Evolutionary conservation across 2,329 filamentous ascomycete species (phyloP).

Genomic region (Fusarium sublunatum): DNA sequence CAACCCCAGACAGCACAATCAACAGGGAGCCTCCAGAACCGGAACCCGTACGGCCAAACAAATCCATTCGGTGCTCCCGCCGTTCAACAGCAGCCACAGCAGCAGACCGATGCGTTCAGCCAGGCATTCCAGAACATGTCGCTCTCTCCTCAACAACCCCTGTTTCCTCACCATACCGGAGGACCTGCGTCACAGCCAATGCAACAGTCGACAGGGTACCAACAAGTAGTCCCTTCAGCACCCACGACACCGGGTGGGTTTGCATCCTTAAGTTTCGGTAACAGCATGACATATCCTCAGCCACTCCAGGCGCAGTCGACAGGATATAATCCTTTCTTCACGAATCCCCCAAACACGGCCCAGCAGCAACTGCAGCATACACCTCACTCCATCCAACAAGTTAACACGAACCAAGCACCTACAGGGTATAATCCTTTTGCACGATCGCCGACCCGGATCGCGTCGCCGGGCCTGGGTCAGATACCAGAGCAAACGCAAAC

Average conservation of each 20-base stretch:
- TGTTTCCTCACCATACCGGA: conserved; percentile 82
- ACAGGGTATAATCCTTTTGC: conserved; percentile 61
- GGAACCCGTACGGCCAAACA: conserved; percentile 64
- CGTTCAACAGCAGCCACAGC: conserved; percentile 47
- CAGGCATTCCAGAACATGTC: conserved; percentile 82
- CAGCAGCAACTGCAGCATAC: conserved; percentile 52
- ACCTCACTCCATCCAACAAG: conserved; percentile 46
- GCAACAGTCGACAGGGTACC: conserved; percentile 56
- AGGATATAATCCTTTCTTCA: conserved; percentile 66
- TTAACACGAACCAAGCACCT: conserved; percentile 55
- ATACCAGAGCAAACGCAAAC: conserved; percentile 65
- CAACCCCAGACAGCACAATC: conserved; percentile 73
- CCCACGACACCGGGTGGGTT: conserved; percentile 57
- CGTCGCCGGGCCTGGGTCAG: conserved; percentile 62
- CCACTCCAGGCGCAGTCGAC: conserved; percentile 54
- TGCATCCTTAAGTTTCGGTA: conserved; percentile 54
- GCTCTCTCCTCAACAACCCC: conserved; percentile 68
- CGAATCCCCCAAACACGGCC: conserved; percentile 50
- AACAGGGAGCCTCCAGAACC: conserved; percentile 69
- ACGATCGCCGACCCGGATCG: conserved; percentile 62
- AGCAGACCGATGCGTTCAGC: conserved; percentile 59
- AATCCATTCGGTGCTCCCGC: conserved; percentile 75
- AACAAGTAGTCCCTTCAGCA: conserved; percentile 59
- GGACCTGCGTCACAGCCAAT: conserved; percentile 60
- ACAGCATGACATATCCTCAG: conserved; percentile 57